Evolutionary conservation across 2,329 filamentous ascomycete species (phyloP).

Genomic region (Cladorrhinum sp.): DNA sequence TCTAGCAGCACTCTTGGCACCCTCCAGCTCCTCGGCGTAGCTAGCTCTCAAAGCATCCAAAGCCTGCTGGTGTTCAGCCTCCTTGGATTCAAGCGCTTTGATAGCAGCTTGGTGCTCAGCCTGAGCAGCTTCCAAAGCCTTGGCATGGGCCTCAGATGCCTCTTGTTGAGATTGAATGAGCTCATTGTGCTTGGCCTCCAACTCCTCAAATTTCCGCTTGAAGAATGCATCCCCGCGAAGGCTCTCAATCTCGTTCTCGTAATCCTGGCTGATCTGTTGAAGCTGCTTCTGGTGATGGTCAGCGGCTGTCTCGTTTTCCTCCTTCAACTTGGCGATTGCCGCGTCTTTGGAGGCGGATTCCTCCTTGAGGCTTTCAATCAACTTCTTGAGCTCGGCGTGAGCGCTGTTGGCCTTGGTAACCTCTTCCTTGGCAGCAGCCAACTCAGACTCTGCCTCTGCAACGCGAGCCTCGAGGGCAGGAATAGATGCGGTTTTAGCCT

Average conservation of each 20-base stretch:
- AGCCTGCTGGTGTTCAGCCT: conserved; percentile 51
- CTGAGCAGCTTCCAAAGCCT: conserved; percentile 43
- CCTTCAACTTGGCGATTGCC: conserved; percentile 49
- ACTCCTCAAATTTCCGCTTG: conserved; percentile 60
- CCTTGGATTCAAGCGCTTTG: conserved; percentile 48
- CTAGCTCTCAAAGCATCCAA: conserved; percentile 54
- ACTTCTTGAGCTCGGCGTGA: conserved; percentile 46
- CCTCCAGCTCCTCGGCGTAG: conserved; percentile 58
- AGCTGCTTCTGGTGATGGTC: conserved; percentile 57
- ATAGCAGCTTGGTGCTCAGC: conserved; percentile 44
- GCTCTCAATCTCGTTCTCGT: conserved; percentile 63
- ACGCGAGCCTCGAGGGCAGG: conserved; percentile 40
- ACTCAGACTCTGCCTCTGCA: conserved; percentile 43
- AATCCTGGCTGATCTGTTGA: conserved; percentile 57
- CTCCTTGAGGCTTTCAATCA: conserved; percentile 43
- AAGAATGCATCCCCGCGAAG: conserved; percentile 61
- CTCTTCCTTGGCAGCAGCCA: conserved; percentile 44
- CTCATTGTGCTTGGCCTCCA: conserved; percentile 56
- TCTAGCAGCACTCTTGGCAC: conserved; percentile 50
- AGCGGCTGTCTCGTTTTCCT: conserved; percentile 40
- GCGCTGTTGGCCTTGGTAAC: conserved; percentile 45
- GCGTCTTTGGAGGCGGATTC: conserved; percentile 41
- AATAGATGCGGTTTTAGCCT: conserved; percentile 41
- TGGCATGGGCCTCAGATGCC: conserved; percentile 38
- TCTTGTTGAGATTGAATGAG: conserved; percentile 36